Evolutionary conservation across 23 red algal genomes (phyloP), one percentile per base, ranked within the genome.

Genomic region (Agarophyton chilense): DNA sequence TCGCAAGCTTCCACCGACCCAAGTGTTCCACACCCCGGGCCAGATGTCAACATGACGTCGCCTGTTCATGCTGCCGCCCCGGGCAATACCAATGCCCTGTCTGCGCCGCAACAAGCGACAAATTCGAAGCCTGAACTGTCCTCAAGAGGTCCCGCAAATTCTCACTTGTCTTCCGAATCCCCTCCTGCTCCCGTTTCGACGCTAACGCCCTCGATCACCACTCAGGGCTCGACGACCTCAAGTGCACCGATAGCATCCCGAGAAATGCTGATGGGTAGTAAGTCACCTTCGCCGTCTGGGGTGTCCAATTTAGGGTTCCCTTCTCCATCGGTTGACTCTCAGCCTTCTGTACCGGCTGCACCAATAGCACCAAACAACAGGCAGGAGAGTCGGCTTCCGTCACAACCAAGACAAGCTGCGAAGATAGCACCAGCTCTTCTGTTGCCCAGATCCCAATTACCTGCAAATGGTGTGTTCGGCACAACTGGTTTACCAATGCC

Each of bases 351-450:
- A 47, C 26, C 43, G 7, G 24, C 41, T 39, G 33, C 41, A 8
- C 13, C 68, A 21, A 43, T 74, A 47, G 38, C 41, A 24, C 40
- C 25, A 47, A 49, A 29, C 4, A 47, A 47, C 5, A 29, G 2
- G 12, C 40, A 74, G 3, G 39, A 38, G 1, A 25, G 39, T 49
- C 68, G 24, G 10, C 39, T 28, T 13, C 25, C 68, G 12, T 21
- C 41, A 25, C 68, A 74, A 26, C 60, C 60, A 38, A 74, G 68
- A 47, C 68, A 74, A 47, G 85, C 85, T 17, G 71, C 44, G 14
- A 89, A 67, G 60, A 89, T 89, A 8, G 85, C 85, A 6, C 85
- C 85, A 29, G 73, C 70, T 19, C 85, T 52, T 4, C 18, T 42
- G 14, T 1, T 78, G 36, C 22, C 64, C 41, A 79, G 40, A 28